Conservation (phyloP, 2,329 filamentous ascomycete species). For the Coleophoma crateriformis region DNA sequence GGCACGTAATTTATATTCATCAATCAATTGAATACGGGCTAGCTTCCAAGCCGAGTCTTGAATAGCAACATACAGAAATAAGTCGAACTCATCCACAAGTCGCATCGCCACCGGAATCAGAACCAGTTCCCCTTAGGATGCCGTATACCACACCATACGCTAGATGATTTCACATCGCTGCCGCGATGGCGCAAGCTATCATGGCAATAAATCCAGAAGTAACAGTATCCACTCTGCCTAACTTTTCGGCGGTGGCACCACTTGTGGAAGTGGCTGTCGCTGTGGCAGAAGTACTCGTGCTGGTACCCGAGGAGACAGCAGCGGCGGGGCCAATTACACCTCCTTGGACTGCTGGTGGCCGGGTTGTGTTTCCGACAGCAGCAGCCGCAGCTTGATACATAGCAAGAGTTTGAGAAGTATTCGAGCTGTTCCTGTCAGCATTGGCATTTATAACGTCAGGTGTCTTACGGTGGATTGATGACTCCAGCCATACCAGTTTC, state of each 20-base stretch:
- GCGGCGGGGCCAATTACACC: slow-evolving; percentile 9
- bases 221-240: too few relatives aligned
- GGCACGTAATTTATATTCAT: too few relatives aligned
- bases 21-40: too few relatives aligned
- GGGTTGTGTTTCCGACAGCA: slow-evolving; percentile 2
- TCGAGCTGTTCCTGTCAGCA: slow-evolving; percentile 5
- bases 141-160: too few relatives aligned
- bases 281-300: slow-evolving; percentile 1
- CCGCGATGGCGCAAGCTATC: too few relatives aligned
- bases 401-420: slow-evolving; percentile 9
- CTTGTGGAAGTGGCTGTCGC: slow-evolving; percentile 1
- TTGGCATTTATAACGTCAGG: not conserved
- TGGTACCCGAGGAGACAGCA: not conserved
- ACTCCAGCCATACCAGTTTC: slow-evolving; percentile 36
- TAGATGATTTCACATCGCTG: too few relatives aligned
- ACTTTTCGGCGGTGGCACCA: not conserved
- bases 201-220: too few relatives aligned
- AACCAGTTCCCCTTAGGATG: too few relatives aligned
- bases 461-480: slow-evolving; percentile 32
- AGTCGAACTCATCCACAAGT: too few relatives aligned
- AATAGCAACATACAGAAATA: too few relatives aligned
- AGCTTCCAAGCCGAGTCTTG: too few relatives aligned
- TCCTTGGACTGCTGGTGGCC: slow-evolving; percentile 11
- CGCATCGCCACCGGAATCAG: too few relatives aligned
- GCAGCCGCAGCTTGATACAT: slow-evolving; percentile 10